Evolutionary conservation across 345 rosid species (phyloP).

Genomic region (Gossypium ekmanianum): DNA sequence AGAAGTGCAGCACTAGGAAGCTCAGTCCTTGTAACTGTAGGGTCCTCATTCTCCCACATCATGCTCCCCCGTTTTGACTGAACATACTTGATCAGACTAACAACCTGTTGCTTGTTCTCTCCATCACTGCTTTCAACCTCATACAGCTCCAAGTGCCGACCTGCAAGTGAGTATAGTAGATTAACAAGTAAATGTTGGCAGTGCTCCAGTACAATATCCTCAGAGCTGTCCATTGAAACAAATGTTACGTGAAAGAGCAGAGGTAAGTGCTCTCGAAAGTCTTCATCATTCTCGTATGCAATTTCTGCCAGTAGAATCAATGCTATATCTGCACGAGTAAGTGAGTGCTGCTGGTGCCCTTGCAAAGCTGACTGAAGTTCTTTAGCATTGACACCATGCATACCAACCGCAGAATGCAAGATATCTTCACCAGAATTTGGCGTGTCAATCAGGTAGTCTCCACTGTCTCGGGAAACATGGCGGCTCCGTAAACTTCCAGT

Average conservation of each 20-base stretch:
- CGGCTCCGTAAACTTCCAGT: slow-evolving; percentile 95
- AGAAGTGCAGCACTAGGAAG: slow-evolving; percentile 96
- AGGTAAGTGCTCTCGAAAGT: slow-evolving; percentile 96
- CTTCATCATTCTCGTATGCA: slow-evolving; percentile 98
- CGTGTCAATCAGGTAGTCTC: slow-evolving; percentile 91
- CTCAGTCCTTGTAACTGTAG: slow-evolving; percentile 72
- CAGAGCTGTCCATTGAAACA: slow-evolving; percentile 99
- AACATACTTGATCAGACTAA: slow-evolving; percentile 92
- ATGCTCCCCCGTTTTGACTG: slow-evolving; percentile 98
- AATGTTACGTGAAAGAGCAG: slow-evolving; percentile 94
- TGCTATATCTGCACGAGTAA: slow-evolving; percentile 96
- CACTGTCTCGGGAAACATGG: slow-evolving; percentile 96
- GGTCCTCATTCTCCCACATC: slow-evolving; percentile 99
- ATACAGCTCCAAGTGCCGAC: slow-evolving; percentile 95
- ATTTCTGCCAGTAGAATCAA: slow-evolving; percentile 93
- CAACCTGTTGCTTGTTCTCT: slow-evolving; percentile 97
- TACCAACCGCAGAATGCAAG: slow-evolving; percentile 62
- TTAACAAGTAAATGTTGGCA: slow-evolving; percentile 98
- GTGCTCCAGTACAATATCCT: slow-evolving; percentile 95
- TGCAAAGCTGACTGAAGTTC: slow-evolving; percentile 98
- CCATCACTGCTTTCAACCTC: slow-evolving; percentile 96
- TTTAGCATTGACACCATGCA: slow-evolving; percentile 81
- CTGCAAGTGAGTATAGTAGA: slow-evolving; percentile 92
- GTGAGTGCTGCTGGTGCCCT: slow-evolving; percentile 98
- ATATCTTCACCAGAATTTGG: slow-evolving; percentile 94